Conservation (phyloP, 345 rosid species). For the Melaleuca quinquenervia region DNA sequence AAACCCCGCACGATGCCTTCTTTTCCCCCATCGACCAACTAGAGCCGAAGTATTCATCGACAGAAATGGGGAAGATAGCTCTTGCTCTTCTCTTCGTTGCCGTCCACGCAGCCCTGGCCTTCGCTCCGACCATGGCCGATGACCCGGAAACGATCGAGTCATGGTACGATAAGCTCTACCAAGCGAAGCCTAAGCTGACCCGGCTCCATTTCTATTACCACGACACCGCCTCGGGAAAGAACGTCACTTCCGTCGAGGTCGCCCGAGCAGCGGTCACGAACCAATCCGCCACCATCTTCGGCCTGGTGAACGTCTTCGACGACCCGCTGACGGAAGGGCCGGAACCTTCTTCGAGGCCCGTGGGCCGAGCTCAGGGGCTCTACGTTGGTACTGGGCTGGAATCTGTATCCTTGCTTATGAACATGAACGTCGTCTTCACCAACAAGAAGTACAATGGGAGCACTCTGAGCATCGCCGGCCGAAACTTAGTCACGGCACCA, state of each 20-base stretch:
- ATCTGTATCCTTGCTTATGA: slow-evolving; percentile 36
- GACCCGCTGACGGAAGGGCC: slow-evolving; percentile 44
- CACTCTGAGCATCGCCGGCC: slow-evolving; percentile 41
- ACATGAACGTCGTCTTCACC: slow-evolving; percentile 34
- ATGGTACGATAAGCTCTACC: not conserved
- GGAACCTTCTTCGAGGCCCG: slow-evolving; percentile 39
- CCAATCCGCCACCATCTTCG: slow-evolving; percentile 40
- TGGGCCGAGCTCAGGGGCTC: slow-evolving; percentile 70
- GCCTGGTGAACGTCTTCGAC: slow-evolving; percentile 38
- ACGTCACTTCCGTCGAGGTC: slow-evolving; percentile 40
- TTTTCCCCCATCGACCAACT: not conserved
- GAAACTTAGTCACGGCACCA: slow-evolving; percentile 18
- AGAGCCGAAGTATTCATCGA: not conserved
- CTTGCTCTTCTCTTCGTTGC: not conserved
- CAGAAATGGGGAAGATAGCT: slow-evolving; percentile 8
- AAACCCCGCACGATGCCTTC: not conserved
- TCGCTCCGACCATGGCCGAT: slow-evolving; percentile 2
- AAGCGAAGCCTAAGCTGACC: slow-evolving; percentile 31
- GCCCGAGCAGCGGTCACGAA: slow-evolving; percentile 24
- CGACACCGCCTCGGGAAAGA: slow-evolving; percentile 44
- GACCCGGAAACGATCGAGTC: not conserved
- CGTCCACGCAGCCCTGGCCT: slow-evolving; percentile 7
- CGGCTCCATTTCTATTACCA: slow-evolving; percentile 65
- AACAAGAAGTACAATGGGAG: slow-evolving; percentile 62
- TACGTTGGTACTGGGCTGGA: slow-evolving; percentile 32